Evolutionary conservation across 192 early-diverging fungal species (phyloP), one percentile per base, ranked within the genome.

Genomic region (Mortierella hygrophila): DNA sequence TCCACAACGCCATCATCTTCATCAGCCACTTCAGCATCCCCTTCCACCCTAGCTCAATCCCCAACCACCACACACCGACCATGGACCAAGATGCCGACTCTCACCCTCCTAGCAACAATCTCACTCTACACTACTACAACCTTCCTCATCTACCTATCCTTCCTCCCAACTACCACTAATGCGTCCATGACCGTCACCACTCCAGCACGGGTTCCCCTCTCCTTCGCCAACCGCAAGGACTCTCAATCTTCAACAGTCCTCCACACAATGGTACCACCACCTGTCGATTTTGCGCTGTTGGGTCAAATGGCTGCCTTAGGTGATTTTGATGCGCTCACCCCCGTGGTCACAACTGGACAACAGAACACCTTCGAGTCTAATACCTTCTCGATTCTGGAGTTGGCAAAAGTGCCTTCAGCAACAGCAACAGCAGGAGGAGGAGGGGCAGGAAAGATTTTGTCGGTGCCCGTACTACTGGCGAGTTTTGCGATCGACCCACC

Each of bases 321-420:
- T 11, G 83, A 85, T 16, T 85, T 85, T 72, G 83, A 85, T 20
- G 83, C 74, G 5, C 35, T 85, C 18, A 80, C 83, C 18, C 83
- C 83, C 9, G 72, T 85, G 7, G 29, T 80, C 13, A 60, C 83
- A 4, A 40, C 29, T 16, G 75, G 60, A 16, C 83, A 85, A 23
- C 83, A 85, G 23, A 85, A 85, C 32, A 69, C 74, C 52, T 85
- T 80, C 44, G 74, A 80, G 9, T 65, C 63, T n/a, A 71, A 72
- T 15, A 80, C 75, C 1, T 85, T 85, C 29, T 80, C 83, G 0
- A 85, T 85, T 26, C 55, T 85, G 15, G 83, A 85, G 70, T 18
- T 85, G 42, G 26, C 40, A 32, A 74, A 20, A 32, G 70, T 85
- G 1, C 40, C 74, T 7, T 16, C 32, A 37, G 46, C 3, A 46